Evolutionary conservation across 805 yeast species (phyloP).

Genomic region (Candida chauliodis): DNA sequence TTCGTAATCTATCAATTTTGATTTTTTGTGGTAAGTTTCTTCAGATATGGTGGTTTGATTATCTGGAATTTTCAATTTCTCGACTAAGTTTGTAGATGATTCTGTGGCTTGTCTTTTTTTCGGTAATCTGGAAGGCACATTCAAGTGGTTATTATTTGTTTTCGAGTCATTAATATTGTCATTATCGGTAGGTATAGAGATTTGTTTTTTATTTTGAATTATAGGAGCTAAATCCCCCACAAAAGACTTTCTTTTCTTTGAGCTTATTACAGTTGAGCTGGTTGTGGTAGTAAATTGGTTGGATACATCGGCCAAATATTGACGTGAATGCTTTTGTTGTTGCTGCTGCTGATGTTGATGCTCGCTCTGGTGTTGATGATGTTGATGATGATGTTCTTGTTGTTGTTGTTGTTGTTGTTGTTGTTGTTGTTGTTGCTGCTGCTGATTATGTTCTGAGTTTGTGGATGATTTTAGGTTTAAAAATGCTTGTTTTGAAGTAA

Average conservation of each 20-base stretch:
- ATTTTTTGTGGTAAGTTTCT: constrained; percentile 29
- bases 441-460: background rate
- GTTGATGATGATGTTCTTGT: background rate
- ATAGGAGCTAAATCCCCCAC: constrained; percentile 33
- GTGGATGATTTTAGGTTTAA: background rate
- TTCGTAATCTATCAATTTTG: constrained; percentile 40
- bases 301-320: constrained; percentile 37
- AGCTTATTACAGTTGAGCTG: background rate
- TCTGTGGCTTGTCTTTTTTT: constrained; percentile 58
- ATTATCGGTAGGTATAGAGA: constrained; percentile 9
- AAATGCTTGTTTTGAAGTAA: background rate
- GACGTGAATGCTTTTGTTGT: constrained; percentile 14
- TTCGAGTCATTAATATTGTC: constrained; percentile 3
- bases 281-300: constrained; percentile 24
- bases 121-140: constrained; percentile 33
- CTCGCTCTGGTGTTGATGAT: too few species aligned
- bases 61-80: constrained; percentile 20
- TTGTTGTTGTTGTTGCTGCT: background rate
- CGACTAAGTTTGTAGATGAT: constrained; percentile 43
- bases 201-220: constrained; percentile 14
- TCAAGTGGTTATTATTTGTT: background rate
- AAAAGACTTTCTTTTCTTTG: constrained; percentile 27
- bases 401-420: background rate
- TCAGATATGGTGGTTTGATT: constrained; percentile 8
- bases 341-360: too few species aligned